Evolutionary conservation across 352 stramenopile genomes (phyloP).

Genomic region (Phytophthora pini): DNA sequence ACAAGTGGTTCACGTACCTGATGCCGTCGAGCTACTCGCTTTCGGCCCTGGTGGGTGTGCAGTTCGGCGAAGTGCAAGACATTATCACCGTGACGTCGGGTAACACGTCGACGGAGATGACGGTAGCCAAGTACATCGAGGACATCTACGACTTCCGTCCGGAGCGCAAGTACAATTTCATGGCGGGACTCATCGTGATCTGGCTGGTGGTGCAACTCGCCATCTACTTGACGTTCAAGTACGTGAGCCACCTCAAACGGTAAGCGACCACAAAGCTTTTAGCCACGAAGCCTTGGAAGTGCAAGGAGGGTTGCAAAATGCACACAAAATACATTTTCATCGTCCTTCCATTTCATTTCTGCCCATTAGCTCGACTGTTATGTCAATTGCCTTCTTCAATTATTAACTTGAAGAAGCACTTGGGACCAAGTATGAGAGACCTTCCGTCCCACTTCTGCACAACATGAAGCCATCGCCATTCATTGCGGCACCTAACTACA

Average conservation of each 20-base stretch:
- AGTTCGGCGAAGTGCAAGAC: not conserved
- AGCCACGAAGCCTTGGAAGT: too few species aligned
- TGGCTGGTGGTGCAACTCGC: constrained; percentile 52
- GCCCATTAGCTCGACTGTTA: too few species aligned
- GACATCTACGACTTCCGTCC: constrained; percentile 55
- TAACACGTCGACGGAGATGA: not conserved
- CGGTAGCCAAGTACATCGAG: constrained; percentile 5
- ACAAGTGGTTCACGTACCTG: not conserved
- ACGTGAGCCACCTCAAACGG: constrained; percentile 45
- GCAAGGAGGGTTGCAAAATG: too few species aligned
- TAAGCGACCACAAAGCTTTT: too few species aligned
- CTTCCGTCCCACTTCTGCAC: not conserved
- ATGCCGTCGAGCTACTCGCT: not conserved
- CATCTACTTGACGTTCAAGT: constrained; percentile 77
- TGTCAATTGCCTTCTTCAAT: too few species aligned
- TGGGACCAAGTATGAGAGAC: not conserved
- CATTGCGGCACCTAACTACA: too few species aligned
- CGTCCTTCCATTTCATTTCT: too few species aligned
- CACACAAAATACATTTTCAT: too few species aligned
- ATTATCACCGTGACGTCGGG: not conserved
- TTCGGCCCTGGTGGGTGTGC: not conserved
- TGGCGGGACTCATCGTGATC: constrained; percentile 52
- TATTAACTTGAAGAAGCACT: not conserved
- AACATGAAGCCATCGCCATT: too few species aligned
- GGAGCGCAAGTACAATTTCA: constrained; percentile 50